Evolutionary conservation across 2,329 filamentous ascomycete species (phyloP), one percentile per base, ranked within the genome.

Genomic region (Colletotrichum musae): DNA sequence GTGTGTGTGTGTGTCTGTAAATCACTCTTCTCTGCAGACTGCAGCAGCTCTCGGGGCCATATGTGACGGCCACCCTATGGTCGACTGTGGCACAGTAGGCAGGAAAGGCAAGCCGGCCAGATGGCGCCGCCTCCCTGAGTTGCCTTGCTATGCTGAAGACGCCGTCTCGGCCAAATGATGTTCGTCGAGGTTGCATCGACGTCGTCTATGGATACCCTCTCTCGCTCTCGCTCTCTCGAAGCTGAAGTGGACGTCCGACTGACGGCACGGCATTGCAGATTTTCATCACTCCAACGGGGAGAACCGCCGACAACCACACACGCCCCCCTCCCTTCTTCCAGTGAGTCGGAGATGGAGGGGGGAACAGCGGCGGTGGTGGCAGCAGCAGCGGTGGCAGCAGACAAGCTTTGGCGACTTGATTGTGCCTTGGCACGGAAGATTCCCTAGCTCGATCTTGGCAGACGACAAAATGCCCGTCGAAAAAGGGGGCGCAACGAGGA

Each of bases 331-430:
- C 28, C 28, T 47, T n/a, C 43, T 47, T n/a, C 15, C 43, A 12
- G 9, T 13, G 12, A 47, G 15, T 47, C 54, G 39, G 47, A 45
- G 58, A 43, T 67, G 64, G 53, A 50, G 21, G 24, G 52, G 21
- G 21, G 21, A 24, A 24, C 21, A 24, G 21, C 21, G 21, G 21
- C 21, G 21, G 21, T 24, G 15, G 28, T 28, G 21, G 15, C 21
- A 32, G 18, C n/a, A 5, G 24, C 28, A 9, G 58, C 48, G 21
- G 21, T 43, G 41, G 12, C 28, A 47, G 21, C 43, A 65, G 61
- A 65, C 61, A 69, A 69, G 61, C 66, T 69, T 69, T 69, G 56
- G 56, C 56, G 21, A 65, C 26, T 56, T 69, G 61, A 65, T 65
- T 59, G 50, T 60, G 61, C 43, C 66, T 59, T 69, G 66, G 61